phyloP scores from a whole-genome alignment of 75 land plant species.

The Pinus albicaulis region DNA sequence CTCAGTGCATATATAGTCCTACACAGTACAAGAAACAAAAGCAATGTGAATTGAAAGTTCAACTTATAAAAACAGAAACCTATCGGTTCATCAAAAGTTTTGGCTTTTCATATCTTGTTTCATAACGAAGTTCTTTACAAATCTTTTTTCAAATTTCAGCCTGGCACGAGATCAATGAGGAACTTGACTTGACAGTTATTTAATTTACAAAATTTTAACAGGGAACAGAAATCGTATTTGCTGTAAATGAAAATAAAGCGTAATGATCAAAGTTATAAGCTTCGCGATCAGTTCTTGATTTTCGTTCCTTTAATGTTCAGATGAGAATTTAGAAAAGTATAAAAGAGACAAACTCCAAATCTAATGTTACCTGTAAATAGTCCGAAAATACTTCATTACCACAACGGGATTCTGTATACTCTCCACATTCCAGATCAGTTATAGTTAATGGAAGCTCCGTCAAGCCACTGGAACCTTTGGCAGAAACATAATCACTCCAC shows the following conservation, averaged over 20 bases:
- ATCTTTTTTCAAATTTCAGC: no score
- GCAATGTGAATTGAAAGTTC: background rate
- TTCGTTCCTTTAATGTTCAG: background rate
- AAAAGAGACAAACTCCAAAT: background rate
- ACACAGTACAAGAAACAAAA: background rate
- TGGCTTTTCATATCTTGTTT: no score
- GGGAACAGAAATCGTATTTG: background rate
- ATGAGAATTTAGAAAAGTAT: background rate
- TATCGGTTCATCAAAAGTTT: no score
- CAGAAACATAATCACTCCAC: background rate
- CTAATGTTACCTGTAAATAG: background rate
- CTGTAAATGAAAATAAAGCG: background rate
- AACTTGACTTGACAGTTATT: background rate
- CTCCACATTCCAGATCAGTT: background rate
- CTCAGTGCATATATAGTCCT: conserved; percentile 35
- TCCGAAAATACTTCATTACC: background rate
- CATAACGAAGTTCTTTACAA: no score
- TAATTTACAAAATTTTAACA: background rate
- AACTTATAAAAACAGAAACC: background rate
- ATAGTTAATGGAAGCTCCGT: background rate
- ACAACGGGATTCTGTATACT: conserved; percentile 2
- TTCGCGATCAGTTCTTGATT: background rate
- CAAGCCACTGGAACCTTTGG: background rate
- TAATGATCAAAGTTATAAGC: background rate
- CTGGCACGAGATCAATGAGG: background rate